phyloP scores from a whole-genome alignment of 2,329 filamentous ascomycete species.

The Endocalyx cinctus region DNA sequence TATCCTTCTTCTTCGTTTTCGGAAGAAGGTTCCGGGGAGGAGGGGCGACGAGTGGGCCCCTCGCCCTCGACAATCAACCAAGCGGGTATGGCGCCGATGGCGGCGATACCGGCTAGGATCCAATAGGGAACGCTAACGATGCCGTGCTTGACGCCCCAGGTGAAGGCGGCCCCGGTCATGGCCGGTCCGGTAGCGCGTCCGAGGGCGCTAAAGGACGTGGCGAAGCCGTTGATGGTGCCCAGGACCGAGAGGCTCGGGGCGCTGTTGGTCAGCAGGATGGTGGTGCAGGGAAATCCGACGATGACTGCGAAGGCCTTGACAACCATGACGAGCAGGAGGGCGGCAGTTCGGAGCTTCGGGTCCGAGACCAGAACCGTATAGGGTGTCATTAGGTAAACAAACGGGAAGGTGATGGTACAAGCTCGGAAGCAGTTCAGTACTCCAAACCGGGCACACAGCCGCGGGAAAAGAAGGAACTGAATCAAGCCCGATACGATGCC shows the following conservation, averaged over 20 bases:
- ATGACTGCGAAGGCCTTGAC: constrained; percentile 72
- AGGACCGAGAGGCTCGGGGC: constrained; percentile 70
- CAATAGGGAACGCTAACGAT: constrained; percentile 81
- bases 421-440: constrained; percentile 67
- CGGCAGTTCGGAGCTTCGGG: constrained; percentile 46
- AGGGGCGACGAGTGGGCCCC: constrained; percentile 56
- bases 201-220: constrained; percentile 75
- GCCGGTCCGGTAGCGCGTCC: constrained; percentile 78
- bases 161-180: constrained; percentile 67
- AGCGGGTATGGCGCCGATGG: constrained; percentile 65
- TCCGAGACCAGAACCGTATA: constrained; percentile 65
- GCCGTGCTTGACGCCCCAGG: constrained; percentile 67
- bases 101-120: constrained; percentile 61
- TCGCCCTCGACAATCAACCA: constrained; percentile 72
- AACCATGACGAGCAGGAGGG: constrained; percentile 65
- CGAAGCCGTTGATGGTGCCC: constrained; percentile 86
- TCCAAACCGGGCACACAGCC: constrained; percentile 67
- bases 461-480: constrained; percentile 83
- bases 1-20: no score
- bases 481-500: constrained; percentile 74
- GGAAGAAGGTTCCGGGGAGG: no score
- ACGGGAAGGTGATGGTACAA: constrained; percentile 62
- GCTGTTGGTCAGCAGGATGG: constrained; percentile 87
- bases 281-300: constrained; percentile 83
- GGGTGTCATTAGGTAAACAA: constrained; percentile 77